Percentiles rank a stretch among this genome's conserved stretches.
phyloP scores from a whole-genome alignment of 257 asterid species.

The Nicotiana tabacum region DNA sequence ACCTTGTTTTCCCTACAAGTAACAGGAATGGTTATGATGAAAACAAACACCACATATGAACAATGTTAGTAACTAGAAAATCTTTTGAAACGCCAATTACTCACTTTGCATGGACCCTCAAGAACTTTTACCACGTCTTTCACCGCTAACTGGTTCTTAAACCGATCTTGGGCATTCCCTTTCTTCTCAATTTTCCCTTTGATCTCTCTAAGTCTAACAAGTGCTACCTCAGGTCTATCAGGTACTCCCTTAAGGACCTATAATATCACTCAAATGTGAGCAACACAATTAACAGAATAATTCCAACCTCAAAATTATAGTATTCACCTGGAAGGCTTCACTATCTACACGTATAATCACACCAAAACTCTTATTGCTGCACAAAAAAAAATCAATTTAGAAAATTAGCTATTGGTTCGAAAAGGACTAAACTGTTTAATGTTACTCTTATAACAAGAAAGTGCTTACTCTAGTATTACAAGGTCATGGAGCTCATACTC shows the following conservation, averaged over 20 bases:
- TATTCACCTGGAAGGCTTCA: constrained; percentile 85
- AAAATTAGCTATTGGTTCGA: not conserved
- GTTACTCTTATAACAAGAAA: constrained; percentile 1
- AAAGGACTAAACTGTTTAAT: constrained; percentile 9
- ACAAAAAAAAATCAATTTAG: constrained; percentile 6
- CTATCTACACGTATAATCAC: constrained; percentile 93
- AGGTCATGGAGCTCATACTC: constrained; percentile 97
- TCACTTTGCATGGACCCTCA: constrained; percentile 89
- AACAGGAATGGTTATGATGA: constrained; percentile 7
- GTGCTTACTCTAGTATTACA: constrained; percentile 71
- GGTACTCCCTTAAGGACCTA: constrained; percentile 96
- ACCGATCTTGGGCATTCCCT: constrained; percentile 60
- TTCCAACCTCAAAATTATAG: not conserved
- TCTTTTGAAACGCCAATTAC: constrained; percentile 13
- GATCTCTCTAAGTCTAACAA: constrained; percentile 86
- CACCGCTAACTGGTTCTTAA: constrained; percentile 63
- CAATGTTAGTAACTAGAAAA: not conserved
- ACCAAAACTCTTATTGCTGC: constrained; percentile 92
- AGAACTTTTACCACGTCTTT: constrained; percentile 86
- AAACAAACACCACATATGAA: constrained; percentile 9
- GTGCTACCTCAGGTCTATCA: constrained; percentile 92
- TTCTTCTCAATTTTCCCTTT: constrained; percentile 77
- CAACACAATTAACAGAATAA: constrained; percentile 7
- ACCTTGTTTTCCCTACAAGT: constrained; percentile 79
- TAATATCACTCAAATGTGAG: constrained; percentile 24